These are phyloP conservation scores for Medicago arabica DNA, from an alignment of 306 rosid species.

Conservation along the genomic window DNA sequence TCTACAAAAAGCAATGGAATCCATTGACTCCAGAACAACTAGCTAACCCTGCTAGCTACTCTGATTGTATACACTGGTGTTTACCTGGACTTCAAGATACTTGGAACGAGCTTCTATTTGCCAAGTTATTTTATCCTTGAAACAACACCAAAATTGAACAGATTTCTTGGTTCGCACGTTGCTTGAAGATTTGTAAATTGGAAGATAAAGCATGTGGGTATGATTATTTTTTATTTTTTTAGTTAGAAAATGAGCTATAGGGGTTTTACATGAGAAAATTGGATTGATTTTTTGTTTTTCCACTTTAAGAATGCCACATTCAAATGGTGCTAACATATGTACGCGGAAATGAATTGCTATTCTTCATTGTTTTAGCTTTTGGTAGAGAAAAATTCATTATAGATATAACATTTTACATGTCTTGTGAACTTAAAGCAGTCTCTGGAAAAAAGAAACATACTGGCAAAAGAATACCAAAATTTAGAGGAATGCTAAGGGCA, in stretches of 20 bases:
- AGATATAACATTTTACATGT: too few relatives aligned
- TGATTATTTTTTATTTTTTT: not conserved
- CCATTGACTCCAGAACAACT: constrained; percentile 72
- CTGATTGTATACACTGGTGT: constrained; percentile 94
- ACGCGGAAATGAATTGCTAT: too few relatives aligned
- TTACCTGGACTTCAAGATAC: constrained; percentile 96
- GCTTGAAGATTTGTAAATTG: constrained; percentile 26
- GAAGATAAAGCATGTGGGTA: not conserved
- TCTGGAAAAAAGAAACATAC: too few relatives aligned
- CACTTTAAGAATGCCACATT: not conserved
- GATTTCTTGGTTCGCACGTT: not conserved
- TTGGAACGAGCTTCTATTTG: constrained; percentile 94
- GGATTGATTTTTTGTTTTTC: constrained; percentile 24
- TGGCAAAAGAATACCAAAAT: not conserved
- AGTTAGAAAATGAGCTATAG: not conserved
- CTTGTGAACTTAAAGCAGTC: too few relatives aligned
- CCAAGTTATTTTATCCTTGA: constrained; percentile 74
- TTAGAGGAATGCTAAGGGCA: too few relatives aligned
- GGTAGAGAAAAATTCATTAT: too few relatives aligned
- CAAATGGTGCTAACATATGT: too few relatives aligned
- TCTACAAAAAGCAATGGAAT: constrained; percentile 92
- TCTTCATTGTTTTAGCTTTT: too few relatives aligned
- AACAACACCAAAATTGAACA: not conserved
- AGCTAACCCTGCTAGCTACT: constrained; percentile 83
- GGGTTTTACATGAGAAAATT: constrained; percentile 18